These are phyloP conservation scores for Camellia lanceoleosa DNA, from an alignment of 148 eudicot genomes.

Conservation along the genomic window DNA sequence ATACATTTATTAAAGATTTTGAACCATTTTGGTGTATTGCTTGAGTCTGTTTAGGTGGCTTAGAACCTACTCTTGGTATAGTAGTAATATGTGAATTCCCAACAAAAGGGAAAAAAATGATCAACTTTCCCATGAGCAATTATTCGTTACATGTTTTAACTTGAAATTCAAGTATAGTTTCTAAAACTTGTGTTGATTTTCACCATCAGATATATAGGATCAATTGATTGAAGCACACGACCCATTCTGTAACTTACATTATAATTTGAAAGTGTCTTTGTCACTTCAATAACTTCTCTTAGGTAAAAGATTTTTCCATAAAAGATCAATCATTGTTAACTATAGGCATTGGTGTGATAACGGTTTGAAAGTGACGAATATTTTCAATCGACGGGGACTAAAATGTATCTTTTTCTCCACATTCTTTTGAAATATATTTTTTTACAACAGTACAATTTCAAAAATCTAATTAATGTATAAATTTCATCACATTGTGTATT, in stretches of 20 bases:
- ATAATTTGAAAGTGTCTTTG: neutral
- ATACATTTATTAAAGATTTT: no score
- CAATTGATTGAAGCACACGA: neutral
- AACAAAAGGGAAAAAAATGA: neutral
- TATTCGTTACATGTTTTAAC: neutral
- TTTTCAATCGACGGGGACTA: no score
- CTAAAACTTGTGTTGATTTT: neutral
- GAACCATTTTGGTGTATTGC: neutral
- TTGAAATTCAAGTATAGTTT: constrained; percentile 7
- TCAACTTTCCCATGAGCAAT: neutral
- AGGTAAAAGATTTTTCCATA: no score
- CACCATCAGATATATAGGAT: neutral
- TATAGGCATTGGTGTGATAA: no score
- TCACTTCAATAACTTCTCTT: neutral
- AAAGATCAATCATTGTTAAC: no score
- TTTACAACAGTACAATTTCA: no score
- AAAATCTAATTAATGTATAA: no score
- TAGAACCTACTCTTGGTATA: constrained; percentile 5
- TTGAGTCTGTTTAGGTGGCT: constrained; percentile 16
- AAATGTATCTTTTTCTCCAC: no score
- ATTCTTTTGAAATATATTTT: no score
- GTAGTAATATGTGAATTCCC: neutral
- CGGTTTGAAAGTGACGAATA: no score
- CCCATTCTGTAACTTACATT: neutral
- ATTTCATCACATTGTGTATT: no score